Evolutionary conservation across 768 basidiomycete species (phyloP).

Genomic region (Tulasnella sp.): DNA sequence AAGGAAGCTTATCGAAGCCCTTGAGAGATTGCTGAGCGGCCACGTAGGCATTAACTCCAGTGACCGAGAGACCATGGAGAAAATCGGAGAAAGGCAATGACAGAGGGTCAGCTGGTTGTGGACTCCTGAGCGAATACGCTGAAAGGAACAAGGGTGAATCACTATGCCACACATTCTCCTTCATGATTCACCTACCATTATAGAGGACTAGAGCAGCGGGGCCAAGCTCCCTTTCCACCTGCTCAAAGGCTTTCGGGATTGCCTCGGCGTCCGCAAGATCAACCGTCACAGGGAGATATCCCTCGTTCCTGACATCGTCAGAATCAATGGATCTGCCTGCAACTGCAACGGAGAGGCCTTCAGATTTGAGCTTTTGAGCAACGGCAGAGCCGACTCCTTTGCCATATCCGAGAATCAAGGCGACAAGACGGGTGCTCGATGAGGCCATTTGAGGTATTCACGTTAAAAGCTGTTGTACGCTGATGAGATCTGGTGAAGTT

Average conservation of each 20-base stretch:
- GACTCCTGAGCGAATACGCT: not conserved
- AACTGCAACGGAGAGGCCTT: constrained; percentile 6
- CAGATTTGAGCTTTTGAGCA: not conserved
- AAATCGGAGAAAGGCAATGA: not conserved
- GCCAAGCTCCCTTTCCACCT: constrained; percentile 1
- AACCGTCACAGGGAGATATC: not conserved
- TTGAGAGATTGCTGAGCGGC: constrained; percentile 3
- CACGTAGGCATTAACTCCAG: constrained; percentile 1
- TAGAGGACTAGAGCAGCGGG: constrained; percentile 8
- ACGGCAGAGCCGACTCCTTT: constrained; percentile 8
- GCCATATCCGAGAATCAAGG: constrained; percentile 11
- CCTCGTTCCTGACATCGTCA: not conserved
- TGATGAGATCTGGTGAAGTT: no score
- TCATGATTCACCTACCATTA: not conserved
- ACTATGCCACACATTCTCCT: not conserved
- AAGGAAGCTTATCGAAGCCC: constrained; percentile 4
- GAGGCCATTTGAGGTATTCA: no score
- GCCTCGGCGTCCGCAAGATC: not conserved
- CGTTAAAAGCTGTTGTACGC: no score
- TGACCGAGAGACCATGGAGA: constrained; percentile 1
- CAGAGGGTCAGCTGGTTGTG: constrained; percentile 2
- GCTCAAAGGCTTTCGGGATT: not conserved
- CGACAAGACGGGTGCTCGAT: no score
- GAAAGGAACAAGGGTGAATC: not conserved
- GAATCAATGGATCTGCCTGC: not conserved